Evolutionary conservation across 805 yeast genomes (phyloP).

Genomic region (Candida maesae): DNA sequence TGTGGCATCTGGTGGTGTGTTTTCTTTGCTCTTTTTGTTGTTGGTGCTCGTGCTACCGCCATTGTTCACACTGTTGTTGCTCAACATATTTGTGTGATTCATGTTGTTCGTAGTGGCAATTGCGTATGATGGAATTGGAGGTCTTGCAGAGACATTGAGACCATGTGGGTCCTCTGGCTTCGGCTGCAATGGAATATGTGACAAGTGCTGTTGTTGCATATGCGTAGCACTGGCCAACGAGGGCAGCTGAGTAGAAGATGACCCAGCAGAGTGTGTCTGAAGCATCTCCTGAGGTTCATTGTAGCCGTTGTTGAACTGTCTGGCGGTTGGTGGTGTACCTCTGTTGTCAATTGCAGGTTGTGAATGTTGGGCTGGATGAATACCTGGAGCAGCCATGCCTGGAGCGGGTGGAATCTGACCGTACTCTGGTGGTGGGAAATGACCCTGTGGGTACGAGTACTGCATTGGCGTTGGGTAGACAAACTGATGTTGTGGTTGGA

Average conservation of each 20-base stretch:
- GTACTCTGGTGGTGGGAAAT: constrained; percentile 5
- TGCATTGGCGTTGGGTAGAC: constrained; percentile 11
- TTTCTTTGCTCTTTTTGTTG: constrained; percentile 6
- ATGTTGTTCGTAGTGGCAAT: constrained; percentile 7
- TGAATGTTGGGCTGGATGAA: background rate
- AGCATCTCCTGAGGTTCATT: constrained; percentile 1
- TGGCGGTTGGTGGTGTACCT: constrained; percentile 1
- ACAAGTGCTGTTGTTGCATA: constrained; percentile 11
- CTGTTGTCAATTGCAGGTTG: background rate
- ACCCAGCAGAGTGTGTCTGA: background rate
- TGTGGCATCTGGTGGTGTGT: constrained; percentile 5
- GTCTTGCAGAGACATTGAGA: constrained; percentile 6
- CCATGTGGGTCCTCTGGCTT: constrained; percentile 8
- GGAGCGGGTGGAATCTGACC: too few relatives aligned
- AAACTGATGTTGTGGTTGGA: constrained; percentile 11
- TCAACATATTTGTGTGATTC: too few relatives aligned
- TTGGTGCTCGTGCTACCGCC: too few relatives aligned
- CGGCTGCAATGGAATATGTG: constrained; percentile 4
- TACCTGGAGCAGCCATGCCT: too few relatives aligned
- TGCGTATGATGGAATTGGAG: constrained; percentile 35
- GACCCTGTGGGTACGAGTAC: constrained; percentile 9
- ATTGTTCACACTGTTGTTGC: too few relatives aligned
- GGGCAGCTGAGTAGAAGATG: constrained; percentile 4
- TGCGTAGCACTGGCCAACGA: constrained; percentile 6
- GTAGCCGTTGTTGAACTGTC: constrained; percentile 3